Conservation (phyloP, 331 rosid species). For the Quercus phellos region DNA sequence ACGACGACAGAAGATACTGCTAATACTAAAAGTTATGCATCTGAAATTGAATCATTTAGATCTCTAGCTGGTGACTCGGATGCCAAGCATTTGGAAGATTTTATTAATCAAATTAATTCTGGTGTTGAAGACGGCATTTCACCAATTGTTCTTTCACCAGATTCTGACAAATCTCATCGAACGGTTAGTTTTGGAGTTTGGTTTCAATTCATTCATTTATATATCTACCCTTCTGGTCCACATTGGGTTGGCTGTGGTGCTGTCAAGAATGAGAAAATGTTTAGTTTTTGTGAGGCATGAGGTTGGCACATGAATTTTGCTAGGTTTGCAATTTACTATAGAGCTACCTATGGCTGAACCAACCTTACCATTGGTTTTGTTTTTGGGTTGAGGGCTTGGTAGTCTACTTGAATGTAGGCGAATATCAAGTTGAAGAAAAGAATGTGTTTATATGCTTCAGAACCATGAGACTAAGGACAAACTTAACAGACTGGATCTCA, state of each 20-base stretch:
- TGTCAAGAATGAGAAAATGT: no score
- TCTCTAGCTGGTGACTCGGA: constrained; percentile 65
- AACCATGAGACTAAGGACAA: background rate
- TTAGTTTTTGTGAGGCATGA: no score
- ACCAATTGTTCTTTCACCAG: constrained; percentile 68
- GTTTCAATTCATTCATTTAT: background rate
- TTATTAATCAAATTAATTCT: constrained; percentile 50
- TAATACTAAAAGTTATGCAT: constrained; percentile 44
- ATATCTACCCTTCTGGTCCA: background rate
- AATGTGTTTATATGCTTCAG: background rate
- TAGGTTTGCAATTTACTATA: no score
- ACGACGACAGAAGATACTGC: constrained; percentile 14
- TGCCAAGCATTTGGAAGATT: constrained; percentile 49
- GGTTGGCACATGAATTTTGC: no score
- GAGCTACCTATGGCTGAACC: background rate
- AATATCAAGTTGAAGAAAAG: background rate
- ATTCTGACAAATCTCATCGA: constrained; percentile 70
- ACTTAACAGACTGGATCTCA: constrained; percentile 1
- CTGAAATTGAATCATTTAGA: constrained; percentile 66
- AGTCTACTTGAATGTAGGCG: background rate
- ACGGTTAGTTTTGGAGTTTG: constrained; percentile 53
- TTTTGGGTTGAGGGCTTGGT: constrained; percentile 2
- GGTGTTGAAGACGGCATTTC: constrained; percentile 43
- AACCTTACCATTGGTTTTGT: background rate
- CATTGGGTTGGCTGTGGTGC: no score